Base-by-base conservation (phyloP, 208 protist species). In the Porcisia hertigi region DNA sequence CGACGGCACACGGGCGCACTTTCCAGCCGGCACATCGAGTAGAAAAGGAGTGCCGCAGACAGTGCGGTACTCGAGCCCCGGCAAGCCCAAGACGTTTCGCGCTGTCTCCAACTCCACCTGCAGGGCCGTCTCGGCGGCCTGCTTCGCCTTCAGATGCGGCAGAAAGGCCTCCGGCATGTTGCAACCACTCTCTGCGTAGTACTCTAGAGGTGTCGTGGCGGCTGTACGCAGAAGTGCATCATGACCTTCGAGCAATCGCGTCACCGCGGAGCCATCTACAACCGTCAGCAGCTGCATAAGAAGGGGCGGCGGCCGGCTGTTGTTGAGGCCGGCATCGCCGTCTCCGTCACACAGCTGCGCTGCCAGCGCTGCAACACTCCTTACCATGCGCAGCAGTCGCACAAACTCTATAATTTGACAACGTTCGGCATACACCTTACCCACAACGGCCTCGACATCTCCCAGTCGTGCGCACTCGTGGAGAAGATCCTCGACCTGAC, bases 11-110 rank as follows among this genome's bases (percentile, higher is more conserved):
- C 71, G 83, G 53, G 75, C 67, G 63, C 80, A 82, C 71, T 91
- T 91, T 25, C 70, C 80, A 14, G 69, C 76, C 9, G 92, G 91
- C 9, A 97, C 80, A 67, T 97, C 93, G 11, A 97, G 43, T 58
- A 96, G 52, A 74, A 90, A 96, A 58, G 90, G 54, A n/a, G 91
- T 96, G 23, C 91, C 93, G 36, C 82, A 82, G 71, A 97, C 89
- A 36, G 90, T 91, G 67, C 88, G 86, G 80, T 90, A 97, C 80
- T 94, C 87, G 39, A 96, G 80, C 0, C 78, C 87, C 14, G 90
- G 89, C 58, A 95, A 63, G 69, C 77, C 64, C 67, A 96, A 80
- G 64, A 80, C 72, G 8, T 39, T 25, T 2, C 88, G 87, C n/a
- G 88, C 86, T 1, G 60, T 52, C 62, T 87, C 76, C 62, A 97